Evolutionary conservation across 352 stramenopile genomes (phyloP), one percentile per base, ranked within the genome.

Genomic region (Pythium insidiosum): DNA sequence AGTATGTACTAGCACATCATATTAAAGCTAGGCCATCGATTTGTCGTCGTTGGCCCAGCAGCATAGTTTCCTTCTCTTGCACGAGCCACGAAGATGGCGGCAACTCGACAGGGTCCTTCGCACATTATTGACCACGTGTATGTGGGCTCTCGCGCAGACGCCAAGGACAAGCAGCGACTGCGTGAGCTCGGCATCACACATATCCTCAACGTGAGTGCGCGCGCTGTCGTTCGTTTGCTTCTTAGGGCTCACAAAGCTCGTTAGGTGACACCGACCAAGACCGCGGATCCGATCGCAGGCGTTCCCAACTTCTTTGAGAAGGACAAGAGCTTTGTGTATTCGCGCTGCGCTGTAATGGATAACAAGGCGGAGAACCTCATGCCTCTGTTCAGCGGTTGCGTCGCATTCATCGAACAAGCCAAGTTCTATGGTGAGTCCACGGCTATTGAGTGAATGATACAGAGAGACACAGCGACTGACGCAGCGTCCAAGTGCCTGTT

Each of bases 281-380:
- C 63, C 21, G 71, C 70, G 44, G 83, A 96, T 47, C 84, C 85
- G 6, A 68, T 77, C 19, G 77, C 84, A 16, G 87, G 87, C 38
- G 83, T 93, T 39, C 83, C 84, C 38, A 95, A 95, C 53, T 96
- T 94, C 50, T 96, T 95, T 50, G 87, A 96, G 49, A 95, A 90
- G 38, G 76, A 93, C 34, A 77, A 73, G 35, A 18, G 34, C 2
- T 73, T 93, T 43, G 87, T 61, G 61, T 93, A 96, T 52, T 68
- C 81, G 16, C 75, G 84, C 24, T 94, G 87, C 25, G 53, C 84
- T 11, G 68, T 96, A 28, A 95, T 88, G 36, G 87, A 96, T 54
- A 96, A 95, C 66, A 80, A 88, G 43, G 84, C 82, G 0, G 85
- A 96, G 53, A 81, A 96, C 45, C 84, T 96, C 38, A 73, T 75